These are phyloP conservation scores for Candida palmyrensis DNA, from an alignment of 805 yeast genomes.

Conservation along the genomic window DNA sequence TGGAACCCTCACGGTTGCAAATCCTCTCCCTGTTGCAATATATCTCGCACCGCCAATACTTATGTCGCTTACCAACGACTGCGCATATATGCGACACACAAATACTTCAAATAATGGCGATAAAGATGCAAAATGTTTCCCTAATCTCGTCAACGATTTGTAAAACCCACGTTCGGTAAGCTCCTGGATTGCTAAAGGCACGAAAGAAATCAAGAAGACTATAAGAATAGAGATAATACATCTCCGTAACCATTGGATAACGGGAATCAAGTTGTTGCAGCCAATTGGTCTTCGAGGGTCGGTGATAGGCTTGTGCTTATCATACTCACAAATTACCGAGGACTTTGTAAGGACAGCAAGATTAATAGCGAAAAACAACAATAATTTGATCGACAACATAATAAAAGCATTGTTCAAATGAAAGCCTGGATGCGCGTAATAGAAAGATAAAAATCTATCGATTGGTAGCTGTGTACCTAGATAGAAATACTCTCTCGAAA, in stretches of 20 bases:
- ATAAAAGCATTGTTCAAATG: constrained; percentile 78
- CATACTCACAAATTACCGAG: constrained; percentile 61
- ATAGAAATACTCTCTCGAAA: constrained; percentile 78
- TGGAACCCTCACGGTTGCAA: constrained; percentile 76
- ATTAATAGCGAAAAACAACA: constrained; percentile 65
- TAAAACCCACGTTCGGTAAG: constrained; percentile 77
- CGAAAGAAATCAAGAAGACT: constrained; percentile 74
- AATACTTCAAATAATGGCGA: constrained; percentile 83
- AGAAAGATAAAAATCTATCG: constrained; percentile 77
- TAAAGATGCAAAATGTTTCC: constrained; percentile 62
- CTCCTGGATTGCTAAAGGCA: constrained; percentile 77
- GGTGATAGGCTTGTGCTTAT: constrained; percentile 60
- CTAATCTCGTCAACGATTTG: constrained; percentile 66
- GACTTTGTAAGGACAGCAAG: constrained; percentile 71
- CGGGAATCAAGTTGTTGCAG: constrained; percentile 70
- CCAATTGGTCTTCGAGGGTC: constrained; percentile 64
- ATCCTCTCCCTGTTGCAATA: constrained; percentile 83
- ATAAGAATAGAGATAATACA: constrained; percentile 76
- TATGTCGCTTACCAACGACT: constrained; percentile 65
- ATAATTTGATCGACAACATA: constrained; percentile 68
- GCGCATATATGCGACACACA: constrained; percentile 73
- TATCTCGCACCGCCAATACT: constrained; percentile 84
- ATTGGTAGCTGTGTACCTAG: constrained; percentile 76
- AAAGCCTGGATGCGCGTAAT: constrained; percentile 85
- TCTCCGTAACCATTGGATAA: constrained; percentile 77